phyloP scores from a whole-genome alignment of 805 yeast genomes.

The Teunomyces tritomae region DNA sequence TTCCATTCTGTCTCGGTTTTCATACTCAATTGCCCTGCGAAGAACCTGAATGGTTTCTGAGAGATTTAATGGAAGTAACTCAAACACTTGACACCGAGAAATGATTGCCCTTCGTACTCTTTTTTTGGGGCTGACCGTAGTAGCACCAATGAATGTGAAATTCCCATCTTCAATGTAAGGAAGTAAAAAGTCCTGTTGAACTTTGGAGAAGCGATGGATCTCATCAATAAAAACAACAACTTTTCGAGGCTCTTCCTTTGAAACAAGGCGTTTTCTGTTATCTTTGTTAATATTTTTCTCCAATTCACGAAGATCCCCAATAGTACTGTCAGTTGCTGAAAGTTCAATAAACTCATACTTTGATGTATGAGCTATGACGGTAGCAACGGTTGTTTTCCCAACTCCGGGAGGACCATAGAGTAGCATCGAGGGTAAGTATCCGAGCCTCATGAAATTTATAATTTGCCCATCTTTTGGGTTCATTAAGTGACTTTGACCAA shows the following conservation, averaged over 20 bases:
- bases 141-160: constrained; percentile 87
- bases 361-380: constrained; percentile 55
- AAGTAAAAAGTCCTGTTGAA: constrained; percentile 84
- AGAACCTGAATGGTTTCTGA: constrained; percentile 55
- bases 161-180: constrained; percentile 84
- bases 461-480: constrained; percentile 59
- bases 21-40: constrained; percentile 50
- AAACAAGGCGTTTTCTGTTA: constrained; percentile 39
- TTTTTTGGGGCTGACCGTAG: constrained; percentile 72
- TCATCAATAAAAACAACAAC: constrained; percentile 83
- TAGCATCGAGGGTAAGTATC: constrained; percentile 80
- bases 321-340: constrained; percentile 77
- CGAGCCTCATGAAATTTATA: constrained; percentile 58
- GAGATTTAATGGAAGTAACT: constrained; percentile 50
- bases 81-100: constrained; percentile 81
- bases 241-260: constrained; percentile 11
- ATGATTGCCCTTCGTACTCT: constrained; percentile 78
- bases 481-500: constrained; percentile 83
- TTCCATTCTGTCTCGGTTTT: constrained; percentile 25
- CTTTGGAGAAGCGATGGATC: constrained; percentile 80
- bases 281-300: constrained; percentile 50
- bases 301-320: constrained; percentile 60
- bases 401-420: constrained; percentile 97
- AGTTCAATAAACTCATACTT: constrained; percentile 67
- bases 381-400: constrained; percentile 85